Base-by-base conservation (phyloP, 192 early-diverging fungal genomes). In the Dimargaris xerosporica region DNA sequence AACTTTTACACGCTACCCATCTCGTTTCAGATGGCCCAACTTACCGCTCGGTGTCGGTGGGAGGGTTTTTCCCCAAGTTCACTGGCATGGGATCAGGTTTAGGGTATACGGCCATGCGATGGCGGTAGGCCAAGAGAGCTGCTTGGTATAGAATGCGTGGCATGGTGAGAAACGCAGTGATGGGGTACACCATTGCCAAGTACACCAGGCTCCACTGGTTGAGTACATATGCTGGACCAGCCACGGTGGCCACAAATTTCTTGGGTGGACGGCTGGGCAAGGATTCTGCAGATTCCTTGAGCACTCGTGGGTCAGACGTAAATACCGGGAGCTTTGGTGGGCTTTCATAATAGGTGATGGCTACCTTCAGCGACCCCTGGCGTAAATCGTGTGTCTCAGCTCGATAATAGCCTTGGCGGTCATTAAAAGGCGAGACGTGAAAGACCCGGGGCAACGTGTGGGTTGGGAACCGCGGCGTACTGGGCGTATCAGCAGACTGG, bases 81-180 rank as follows among this genome's bases (percentile, higher is more conserved):
- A 39, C 62, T 17, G 48, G 48, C 26, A 68, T 58, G 10, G 69
- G 69, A 34, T 59, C 62, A 15, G 80, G 80, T 66, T 73, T 67
- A 47, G 71, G 80, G 56, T 75, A 82, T n/a, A 82, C 63, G 13
- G 47, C 44, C 54, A 82, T 50, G 23, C 59, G 58, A 47, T 80
- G 69, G 11, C 15, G 5, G 59, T 80, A 82, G 21, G 72, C 69
- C 17, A 82, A 59, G 34, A 62, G 62, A 29, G 50, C 72, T 26
- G 80, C 79, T 61, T 82, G 70, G 31, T 66, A 65, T 65, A 82
- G 65, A 65, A 82, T 82, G 1, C 80, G 51, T 12, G 80, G 80
- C 54, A 82, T 44, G 23, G 80, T 82, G 44, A 82, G 60, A 45
- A 82, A 82, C 12, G 68, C 64, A 0, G 67, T 76, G 42, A 79